A percentile compares a stretch with the other conserved stretches of the same genome.
These are phyloP conservation scores for Rhododendron simsii DNA, from an alignment of 148 eudicot genomes.

Conservation along the genomic window DNA sequence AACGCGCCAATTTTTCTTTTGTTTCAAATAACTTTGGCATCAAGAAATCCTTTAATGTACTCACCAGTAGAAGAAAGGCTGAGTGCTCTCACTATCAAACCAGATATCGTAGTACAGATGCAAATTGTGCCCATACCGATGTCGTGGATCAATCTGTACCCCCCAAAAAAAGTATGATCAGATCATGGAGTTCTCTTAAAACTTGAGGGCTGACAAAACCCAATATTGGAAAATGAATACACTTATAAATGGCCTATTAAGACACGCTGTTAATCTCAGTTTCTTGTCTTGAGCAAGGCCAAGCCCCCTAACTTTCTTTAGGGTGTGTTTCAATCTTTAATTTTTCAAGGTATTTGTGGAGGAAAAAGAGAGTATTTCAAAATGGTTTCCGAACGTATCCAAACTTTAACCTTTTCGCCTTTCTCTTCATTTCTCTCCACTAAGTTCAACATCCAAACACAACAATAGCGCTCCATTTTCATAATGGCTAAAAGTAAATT, in stretches of 20 bases:
- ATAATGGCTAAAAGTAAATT: neutral
- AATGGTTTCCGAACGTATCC: neutral
- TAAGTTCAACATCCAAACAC: neutral
- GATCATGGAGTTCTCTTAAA: neutral
- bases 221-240: neutral
- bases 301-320: neutral
- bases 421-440: neutral
- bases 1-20: neutral
- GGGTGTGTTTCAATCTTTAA: neutral
- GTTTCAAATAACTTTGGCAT: neutral
- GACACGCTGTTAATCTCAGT: neutral
- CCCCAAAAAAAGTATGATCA: conserved; percentile 4
- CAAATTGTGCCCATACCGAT: conserved; percentile 94
- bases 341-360: neutral
- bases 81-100: conserved; percentile 83
- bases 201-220: neutral
- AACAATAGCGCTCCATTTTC: neutral
- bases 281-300: neutral
- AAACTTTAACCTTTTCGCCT: neutral
- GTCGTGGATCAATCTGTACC: conserved; percentile 88
- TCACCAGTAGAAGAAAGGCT: conserved; percentile 97
- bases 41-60: conserved; percentile 3
- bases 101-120: conserved; percentile 80
- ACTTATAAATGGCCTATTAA: neutral
- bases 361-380: neutral